phyloP scores from a whole-genome alignment of 2,329 filamentous ascomycete genomes.

The Hypoxylon sp. region DNA sequence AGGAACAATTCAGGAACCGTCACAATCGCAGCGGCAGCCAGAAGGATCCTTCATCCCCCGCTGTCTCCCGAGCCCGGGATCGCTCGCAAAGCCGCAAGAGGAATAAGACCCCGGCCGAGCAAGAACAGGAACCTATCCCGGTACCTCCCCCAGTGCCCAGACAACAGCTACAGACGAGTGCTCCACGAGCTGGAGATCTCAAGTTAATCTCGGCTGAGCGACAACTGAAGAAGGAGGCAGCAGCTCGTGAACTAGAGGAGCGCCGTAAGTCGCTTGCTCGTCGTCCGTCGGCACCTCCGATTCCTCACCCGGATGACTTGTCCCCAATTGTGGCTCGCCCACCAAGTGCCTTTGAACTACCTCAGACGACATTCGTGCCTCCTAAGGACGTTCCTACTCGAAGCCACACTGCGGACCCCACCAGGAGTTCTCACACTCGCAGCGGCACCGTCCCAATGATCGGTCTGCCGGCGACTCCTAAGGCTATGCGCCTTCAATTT shows the following conservation, averaged over 20 bases:
- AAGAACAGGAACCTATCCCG: conserved; percentile 52
- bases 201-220: conserved; percentile 71
- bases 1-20: conserved; percentile 70
- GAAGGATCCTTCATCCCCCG: conserved; percentile 53
- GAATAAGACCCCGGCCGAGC: conserved; percentile 52
- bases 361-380: conserved; percentile 59
- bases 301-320: conserved; percentile 79
- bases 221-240: conserved; percentile 78
- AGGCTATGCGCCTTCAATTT: conserved; percentile 88
- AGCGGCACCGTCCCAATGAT: conserved; percentile 68
- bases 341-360: conserved; percentile 59
- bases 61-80: conserved; percentile 55
- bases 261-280: conserved; percentile 86
- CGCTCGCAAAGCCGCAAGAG: conserved; percentile 58
- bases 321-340: conserved; percentile 56
- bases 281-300: conserved; percentile 82
- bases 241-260: conserved; percentile 89
- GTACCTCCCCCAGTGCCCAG: conserved; percentile 47
- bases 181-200: conserved; percentile 68
- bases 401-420: conserved; percentile 76
- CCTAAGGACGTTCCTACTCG: conserved; percentile 66
- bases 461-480: conserved; percentile 90
- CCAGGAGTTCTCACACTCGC: conserved; percentile 65
- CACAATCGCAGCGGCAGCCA: conserved; percentile 67
- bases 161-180: conserved; percentile 32